Percentiles rank a stretch among this genome's conserved stretches.
These are phyloP conservation scores for Penicillium vulpinum DNA, from an alignment of 2,329 filamentous ascomycete species.

Conservation along the genomic window DNA sequence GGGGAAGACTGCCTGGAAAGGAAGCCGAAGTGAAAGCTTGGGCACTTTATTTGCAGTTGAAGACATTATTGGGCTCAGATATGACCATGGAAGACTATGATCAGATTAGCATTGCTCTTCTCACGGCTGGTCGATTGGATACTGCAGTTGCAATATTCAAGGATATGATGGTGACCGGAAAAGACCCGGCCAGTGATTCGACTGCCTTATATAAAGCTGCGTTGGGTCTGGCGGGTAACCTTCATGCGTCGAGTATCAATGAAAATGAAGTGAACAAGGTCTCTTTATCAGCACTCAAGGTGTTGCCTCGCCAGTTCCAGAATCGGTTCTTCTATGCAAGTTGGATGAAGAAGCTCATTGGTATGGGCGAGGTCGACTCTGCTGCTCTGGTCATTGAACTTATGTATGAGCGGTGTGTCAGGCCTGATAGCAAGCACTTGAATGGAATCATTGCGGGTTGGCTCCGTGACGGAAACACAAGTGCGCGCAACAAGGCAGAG, in stretches of 20 bases:
- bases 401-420: conserved; percentile 69
- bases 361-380: conserved; percentile 67
- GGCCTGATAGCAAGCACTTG: conserved; percentile 71
- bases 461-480: conserved; percentile 62
- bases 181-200: conserved; percentile 46
- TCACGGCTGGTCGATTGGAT: conserved; percentile 64
- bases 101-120: conserved; percentile 67
- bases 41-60: conserved; percentile 65
- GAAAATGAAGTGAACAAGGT: conserved; percentile 50
- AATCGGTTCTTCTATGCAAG: conserved; percentile 85
- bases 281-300: conserved; percentile 51
- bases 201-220: conserved; percentile 47
- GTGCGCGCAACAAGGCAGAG: conserved; percentile 63
- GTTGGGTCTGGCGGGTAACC: conserved; percentile 40
- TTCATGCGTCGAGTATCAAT: conserved; percentile 44
- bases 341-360: conserved; percentile 83
- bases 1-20: conserved; percentile 55
- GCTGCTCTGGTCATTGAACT: conserved; percentile 71
- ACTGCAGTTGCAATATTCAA: conserved; percentile 75
- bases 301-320: conserved; percentile 54
- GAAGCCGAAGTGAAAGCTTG: conserved; percentile 62
- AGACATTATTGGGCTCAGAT: conserved; percentile 57
- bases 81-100: conserved; percentile 78
- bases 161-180: conserved; percentile 77
- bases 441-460: conserved; percentile 81